phyloP scores from a whole-genome alignment of 495 filamentous ascomycete species.

The Trichocladium antarcticum region DNA sequence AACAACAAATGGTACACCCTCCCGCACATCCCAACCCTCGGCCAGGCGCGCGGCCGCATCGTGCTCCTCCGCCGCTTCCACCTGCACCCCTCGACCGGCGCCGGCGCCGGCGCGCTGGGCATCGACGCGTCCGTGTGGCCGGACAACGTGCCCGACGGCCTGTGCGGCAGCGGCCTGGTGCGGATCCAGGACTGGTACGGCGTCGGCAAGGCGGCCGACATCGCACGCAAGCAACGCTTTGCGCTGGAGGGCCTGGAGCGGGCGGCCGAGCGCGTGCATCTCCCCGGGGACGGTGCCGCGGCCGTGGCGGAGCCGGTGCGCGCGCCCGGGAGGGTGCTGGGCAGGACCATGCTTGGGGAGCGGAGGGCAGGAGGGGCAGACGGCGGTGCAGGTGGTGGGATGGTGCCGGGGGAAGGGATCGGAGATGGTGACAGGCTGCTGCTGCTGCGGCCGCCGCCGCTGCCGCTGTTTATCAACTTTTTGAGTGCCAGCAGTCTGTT shows the following conservation, averaged over 20 bases:
- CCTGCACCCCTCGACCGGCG: slow-evolving; percentile 40
- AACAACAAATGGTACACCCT: slow-evolving; percentile 61
- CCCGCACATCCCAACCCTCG: slow-evolving; percentile 68
- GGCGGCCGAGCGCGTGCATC: slow-evolving; percentile 41
- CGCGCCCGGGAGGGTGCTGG: neutral
- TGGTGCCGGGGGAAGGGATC: too few species aligned
- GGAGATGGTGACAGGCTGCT: neutral
- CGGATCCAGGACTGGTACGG: slow-evolving; percentile 96
- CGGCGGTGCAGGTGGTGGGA: too few species aligned
- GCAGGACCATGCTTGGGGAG: too few species aligned
- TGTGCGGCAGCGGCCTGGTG: slow-evolving; percentile 57
- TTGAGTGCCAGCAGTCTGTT: slow-evolving; percentile 87
- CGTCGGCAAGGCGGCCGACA: slow-evolving; percentile 60
- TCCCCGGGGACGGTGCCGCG: neutral
- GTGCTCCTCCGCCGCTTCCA: slow-evolving; percentile 74
- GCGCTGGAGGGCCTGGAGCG: slow-evolving; percentile 64
- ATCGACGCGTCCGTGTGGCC: slow-evolving; percentile 79
- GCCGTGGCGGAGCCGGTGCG: neutral
- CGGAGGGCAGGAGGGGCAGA: too few species aligned
- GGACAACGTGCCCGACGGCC: slow-evolving; percentile 74
- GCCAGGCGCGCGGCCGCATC: slow-evolving; percentile 70
- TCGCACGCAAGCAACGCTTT: slow-evolving; percentile 68
- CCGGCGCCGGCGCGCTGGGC: slow-evolving; percentile 47
- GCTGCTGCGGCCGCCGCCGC: slow-evolving; percentile 15
- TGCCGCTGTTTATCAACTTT: slow-evolving; percentile 84